Base-by-base conservation (phyloP, 1,139 yeast species). In the Candida sp. region DNA sequence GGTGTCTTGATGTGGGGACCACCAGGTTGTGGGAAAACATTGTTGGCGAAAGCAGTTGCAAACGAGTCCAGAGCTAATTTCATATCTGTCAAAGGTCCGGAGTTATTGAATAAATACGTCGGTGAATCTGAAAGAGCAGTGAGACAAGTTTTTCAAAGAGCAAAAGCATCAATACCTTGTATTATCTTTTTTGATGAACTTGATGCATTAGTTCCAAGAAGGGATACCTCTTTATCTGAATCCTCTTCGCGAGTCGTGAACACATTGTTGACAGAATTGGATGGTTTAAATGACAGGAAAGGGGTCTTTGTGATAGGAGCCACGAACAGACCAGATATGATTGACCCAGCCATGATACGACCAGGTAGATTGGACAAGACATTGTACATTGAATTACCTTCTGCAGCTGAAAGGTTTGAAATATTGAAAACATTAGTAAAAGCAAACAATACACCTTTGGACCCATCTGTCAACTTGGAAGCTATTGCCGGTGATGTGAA, bases 1-100 rank as follows among this genome's bases (percentile, higher is more conserved):
- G 99, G 99, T 43, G 99, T 93, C 0, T 69, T 93, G 21, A 77
- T 93, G 74, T 93, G 99, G 99, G 99, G 99, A 0, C 99, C 99
- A 1, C 99, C 99, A 49, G 99, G 99, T 84, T 91, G 98, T 52
- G 99, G 99, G 88, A 91, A 91, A 72, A 91, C 99, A 5, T 76
- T 93, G 60, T 79, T 93, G 57, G 99, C 99, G 38, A 93, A 93
- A 70, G 99, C 99, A 40, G 97, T 93, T 55, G 98, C 99, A 40
- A 91, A 97, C 44, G 98, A 93, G 67, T 97, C 90, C 35, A 86
- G 96, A 45, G 98, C 98, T 38, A 93, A 91, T 68, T 93, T 93
- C 70, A 91, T 93, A 53, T 87, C 96, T 40, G 97, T 93, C 48
- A 91, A 91, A 71, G 98, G 98, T 56, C 98, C 99, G 0, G 99